Conservation (phyloP, 305 asterid genomes). For the Fraxinus paxiana region DNA sequence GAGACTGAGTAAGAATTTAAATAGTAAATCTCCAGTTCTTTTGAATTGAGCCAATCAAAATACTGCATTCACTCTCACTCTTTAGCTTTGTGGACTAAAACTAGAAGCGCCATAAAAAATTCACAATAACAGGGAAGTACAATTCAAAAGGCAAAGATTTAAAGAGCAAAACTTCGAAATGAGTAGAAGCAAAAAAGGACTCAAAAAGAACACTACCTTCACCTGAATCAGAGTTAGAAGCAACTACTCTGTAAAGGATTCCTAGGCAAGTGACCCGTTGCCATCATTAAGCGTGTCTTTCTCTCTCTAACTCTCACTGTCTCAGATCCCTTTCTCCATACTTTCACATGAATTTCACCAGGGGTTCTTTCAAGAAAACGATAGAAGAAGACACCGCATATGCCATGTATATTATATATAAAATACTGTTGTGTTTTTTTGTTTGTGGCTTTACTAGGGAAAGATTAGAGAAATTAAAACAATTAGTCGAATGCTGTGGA, state of each 20-base stretch:
- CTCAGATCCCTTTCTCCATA: slow-evolving; percentile 64
- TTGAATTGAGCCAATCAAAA: slow-evolving; percentile 3
- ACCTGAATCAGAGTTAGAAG: slow-evolving; percentile 71
- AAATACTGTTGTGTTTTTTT: slow-evolving; percentile 7
- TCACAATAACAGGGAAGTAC: slow-evolving; percentile 11
- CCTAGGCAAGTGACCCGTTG: slow-evolving; percentile 58
- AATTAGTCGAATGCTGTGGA: background rate
- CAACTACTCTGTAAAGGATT: slow-evolving; percentile 34
- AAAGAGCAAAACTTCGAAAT: slow-evolving; percentile 25
- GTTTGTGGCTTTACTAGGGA: background rate
- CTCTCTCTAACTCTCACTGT: slow-evolving; percentile 22
- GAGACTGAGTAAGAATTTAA: slow-evolving; percentile 4
- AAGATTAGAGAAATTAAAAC: background rate
- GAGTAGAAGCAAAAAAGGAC: slow-evolving; percentile 20
- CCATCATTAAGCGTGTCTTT: slow-evolving; percentile 39
- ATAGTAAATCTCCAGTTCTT: slow-evolving; percentile 16
- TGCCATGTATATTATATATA: background rate
- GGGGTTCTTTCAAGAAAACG: slow-evolving; percentile 41
- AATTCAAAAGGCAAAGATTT: slow-evolving; percentile 19
- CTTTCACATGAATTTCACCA: slow-evolving; percentile 69
- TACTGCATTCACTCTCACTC: background rate
- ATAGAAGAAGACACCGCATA: slow-evolving; percentile 18
- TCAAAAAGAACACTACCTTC: slow-evolving; percentile 40
- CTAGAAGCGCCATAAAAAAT: slow-evolving; percentile 19
- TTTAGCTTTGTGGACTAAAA: slow-evolving; percentile 5